phyloP scores from a whole-genome alignment of 306 rosid species.

The Begonia loranthoides region DNA sequence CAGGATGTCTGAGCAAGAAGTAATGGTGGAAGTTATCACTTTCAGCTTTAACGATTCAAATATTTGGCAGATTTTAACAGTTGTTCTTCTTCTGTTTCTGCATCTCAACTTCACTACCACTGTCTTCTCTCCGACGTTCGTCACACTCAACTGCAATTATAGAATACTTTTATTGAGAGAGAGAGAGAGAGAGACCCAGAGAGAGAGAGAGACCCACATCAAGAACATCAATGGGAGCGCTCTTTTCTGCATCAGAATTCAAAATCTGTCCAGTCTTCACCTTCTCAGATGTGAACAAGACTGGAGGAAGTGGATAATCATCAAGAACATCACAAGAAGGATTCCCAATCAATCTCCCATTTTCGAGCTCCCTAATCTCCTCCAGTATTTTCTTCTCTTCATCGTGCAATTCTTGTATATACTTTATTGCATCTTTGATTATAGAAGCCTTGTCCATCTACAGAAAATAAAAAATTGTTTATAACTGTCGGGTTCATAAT shows the following conservation, averaged over 20 bases:
- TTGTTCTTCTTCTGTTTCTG: constrained; percentile 69
- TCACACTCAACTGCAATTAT: constrained; percentile 48
- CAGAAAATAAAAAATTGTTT: too few species aligned
- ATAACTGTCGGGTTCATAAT: too few species aligned
- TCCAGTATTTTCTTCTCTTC: constrained; percentile 58
- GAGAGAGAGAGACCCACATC: constrained; percentile 29
- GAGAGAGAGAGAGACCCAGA: not conserved
- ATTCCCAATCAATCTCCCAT: constrained; percentile 34
- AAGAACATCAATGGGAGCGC: constrained; percentile 51
- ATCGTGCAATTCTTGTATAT: constrained; percentile 63
- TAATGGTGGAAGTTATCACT: constrained; percentile 58
- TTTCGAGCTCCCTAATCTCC: constrained; percentile 70
- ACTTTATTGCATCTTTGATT: constrained; percentile 79
- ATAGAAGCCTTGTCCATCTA: constrained; percentile 99
- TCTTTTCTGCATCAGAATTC: constrained; percentile 22
- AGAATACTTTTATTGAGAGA: not conserved
- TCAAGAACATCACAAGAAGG: constrained; percentile 4
- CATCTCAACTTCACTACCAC: constrained; percentile 76
- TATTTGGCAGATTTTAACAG: constrained; percentile 74
- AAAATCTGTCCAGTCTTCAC: constrained; percentile 31
- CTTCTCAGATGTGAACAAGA: constrained; percentile 63
- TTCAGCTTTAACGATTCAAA: constrained; percentile 90
- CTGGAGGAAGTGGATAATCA: constrained; percentile 38
- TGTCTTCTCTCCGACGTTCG: constrained; percentile 63
- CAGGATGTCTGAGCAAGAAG: constrained; percentile 61